Base-by-base conservation (phyloP, 75 land plant genomes). In the Gnetum montanum region DNA sequence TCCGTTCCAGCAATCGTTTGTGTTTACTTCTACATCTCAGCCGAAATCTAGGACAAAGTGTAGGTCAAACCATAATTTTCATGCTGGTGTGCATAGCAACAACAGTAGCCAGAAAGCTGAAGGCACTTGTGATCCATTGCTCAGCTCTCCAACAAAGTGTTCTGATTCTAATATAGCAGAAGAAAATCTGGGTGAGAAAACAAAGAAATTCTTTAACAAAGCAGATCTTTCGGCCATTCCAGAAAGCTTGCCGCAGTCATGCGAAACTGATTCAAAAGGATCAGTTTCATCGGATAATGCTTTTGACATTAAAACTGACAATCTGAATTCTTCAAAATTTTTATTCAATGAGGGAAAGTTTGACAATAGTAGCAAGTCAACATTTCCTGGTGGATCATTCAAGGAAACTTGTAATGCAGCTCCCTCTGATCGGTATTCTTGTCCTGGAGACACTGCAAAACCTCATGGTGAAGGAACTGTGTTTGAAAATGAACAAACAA, bases 401-500 rank as follows among this genome's bases (percentile, higher is more conserved):
- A 28, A 54, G 22, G 54, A 58, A 43, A 59, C 43, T 24, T 27
- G 8, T 11, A 50, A 50, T n/a, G 25, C 8, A n/a, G 22, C 35
- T 40, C 47, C 50, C 38, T 60, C 58, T 34, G 53, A 6, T 13
- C 31, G 34, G 0, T n/a, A n/a, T n/a, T n/a, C n/a, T n/a, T n/a
- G n/a, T n/a, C n/a, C n/a, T n/a, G n/a, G 55, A 46, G 34, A 29
- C 44, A 29, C 34, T 55, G 2, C 8, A 1, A 40, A n/a, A n/a
- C n/a, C n/a, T n/a, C n/a, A n/a, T n/a, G n/a, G n/a, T n/a, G n/a
- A n/a, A n/a, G n/a, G n/a, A n/a, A n/a, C n/a, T n/a, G n/a, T n/a
- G n/a, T 36, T 28, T 4, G 66, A 63, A 24, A 62, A 41, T 20
- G 54, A 25, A 49, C 67, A 68, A 20, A 43, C 76, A 46, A 46